Conservation (phyloP, 805 yeast genomes). For the Starmerella vaccinii region DNA sequence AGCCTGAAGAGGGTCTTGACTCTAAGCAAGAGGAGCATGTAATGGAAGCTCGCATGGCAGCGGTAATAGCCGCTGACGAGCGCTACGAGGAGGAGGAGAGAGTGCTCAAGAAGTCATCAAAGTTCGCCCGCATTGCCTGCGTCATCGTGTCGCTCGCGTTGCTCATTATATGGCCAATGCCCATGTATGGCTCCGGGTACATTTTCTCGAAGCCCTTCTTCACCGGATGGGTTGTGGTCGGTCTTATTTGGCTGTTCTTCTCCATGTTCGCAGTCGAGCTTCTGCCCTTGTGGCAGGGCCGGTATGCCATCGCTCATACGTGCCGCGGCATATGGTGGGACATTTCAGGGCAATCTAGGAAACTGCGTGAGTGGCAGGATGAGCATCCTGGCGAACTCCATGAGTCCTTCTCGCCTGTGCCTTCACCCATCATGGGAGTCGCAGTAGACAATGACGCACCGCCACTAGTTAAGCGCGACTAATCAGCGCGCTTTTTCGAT, state of each 20-base stretch:
- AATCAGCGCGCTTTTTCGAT: neutral
- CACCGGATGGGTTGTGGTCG: constrained; percentile 81
- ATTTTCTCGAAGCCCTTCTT: constrained; percentile 66
- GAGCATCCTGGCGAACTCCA: constrained; percentile 65
- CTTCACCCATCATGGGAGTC: constrained; percentile 8
- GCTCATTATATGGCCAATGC: constrained; percentile 83
- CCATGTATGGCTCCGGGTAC: constrained; percentile 76
- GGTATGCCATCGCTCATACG: constrained; percentile 53
- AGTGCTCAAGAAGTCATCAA: constrained; percentile 47
- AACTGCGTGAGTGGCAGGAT: constrained; percentile 66
- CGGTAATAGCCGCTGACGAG: constrained; percentile 14
- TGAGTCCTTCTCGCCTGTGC: constrained; percentile 20
- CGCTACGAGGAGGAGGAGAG: constrained; percentile 39
- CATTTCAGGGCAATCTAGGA: constrained; percentile 59
- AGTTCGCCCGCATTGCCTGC: constrained; percentile 52
- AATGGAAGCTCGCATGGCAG: constrained; percentile 11
- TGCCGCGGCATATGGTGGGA: constrained; percentile 81
- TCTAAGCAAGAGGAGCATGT: constrained; percentile 3
- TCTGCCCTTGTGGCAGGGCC: constrained; percentile 66
- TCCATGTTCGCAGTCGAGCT: constrained; percentile 45
- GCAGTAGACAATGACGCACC: neutral
- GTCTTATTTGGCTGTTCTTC: constrained; percentile 66
- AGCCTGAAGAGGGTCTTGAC: constrained; percentile 11
- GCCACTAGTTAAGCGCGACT: constrained; percentile 10
- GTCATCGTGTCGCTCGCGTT: constrained; percentile 51